A percentile compares a stretch with the other conserved stretches of the same genome.
These are phyloP conservation scores for Cercospora nicotianae DNA, from an alignment of 2,329 filamentous ascomycete species.

Conservation along the genomic window DNA sequence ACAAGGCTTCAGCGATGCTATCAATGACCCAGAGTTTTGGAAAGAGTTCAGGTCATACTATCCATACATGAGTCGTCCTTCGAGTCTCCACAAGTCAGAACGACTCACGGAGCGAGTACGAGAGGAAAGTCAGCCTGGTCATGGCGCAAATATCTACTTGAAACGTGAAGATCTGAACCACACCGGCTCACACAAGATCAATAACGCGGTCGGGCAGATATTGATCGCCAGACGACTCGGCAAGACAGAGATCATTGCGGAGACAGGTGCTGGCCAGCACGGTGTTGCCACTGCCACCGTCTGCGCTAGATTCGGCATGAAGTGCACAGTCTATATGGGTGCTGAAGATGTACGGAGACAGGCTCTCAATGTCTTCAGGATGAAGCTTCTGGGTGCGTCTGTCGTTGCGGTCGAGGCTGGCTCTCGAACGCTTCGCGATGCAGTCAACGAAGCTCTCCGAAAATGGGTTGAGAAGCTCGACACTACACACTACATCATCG, in stretches of 20 bases:
- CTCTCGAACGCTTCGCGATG: conserved; percentile 61
- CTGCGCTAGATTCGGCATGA: conserved; percentile 97
- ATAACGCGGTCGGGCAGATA: conserved; percentile 94
- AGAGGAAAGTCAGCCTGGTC: conserved; percentile 52
- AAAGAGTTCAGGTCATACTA: conserved; percentile 95
- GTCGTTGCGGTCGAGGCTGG: conserved; percentile 93
- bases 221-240: conserved; percentile 81
- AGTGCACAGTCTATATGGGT: conserved; percentile 98
- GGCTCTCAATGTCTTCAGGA: conserved; percentile 96
- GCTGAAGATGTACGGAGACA: conserved; percentile 95
- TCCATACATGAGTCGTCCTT: conserved; percentile 93
- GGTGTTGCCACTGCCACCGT: conserved; percentile 97
- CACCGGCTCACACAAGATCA: conserved; percentile 98
- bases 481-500: conserved; percentile 97
- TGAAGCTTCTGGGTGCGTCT: conserved; percentile 90
- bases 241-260: conserved; percentile 96
- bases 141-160: conserved; percentile 93
- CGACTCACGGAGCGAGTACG: conserved; percentile 68
- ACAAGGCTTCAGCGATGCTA: conserved; percentile 82
- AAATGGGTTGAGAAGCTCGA: conserved; percentile 91
- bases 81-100: conserved; percentile 84
- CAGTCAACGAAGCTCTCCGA: conserved; percentile 92
- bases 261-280: conserved; percentile 96
- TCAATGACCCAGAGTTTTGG: conserved; percentile 90
- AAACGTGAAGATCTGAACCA: conserved; percentile 98